Base-by-base conservation (phyloP, 2,329 filamentous ascomycete genomes). In the Ophiostoma pallidulum region DNA sequence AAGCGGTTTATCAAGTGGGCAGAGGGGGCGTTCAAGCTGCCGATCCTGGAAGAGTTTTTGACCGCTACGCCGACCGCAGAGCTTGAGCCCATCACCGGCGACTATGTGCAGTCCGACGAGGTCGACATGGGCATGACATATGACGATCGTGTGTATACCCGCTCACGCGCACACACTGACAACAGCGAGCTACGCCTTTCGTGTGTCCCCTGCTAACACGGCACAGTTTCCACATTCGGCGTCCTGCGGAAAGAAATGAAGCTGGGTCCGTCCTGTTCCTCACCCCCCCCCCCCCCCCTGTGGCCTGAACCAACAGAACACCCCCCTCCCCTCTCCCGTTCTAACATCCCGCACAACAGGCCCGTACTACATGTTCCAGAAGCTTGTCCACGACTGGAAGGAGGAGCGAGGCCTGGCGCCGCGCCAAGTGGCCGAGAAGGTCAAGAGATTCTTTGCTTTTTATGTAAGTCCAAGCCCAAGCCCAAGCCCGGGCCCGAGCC, bases 1-100 rank as follows among this genome's bases (percentile, higher is more conserved):
- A 86, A 84, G 61, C 65, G 73, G 9, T 88, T 90, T 64, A 84
- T 88, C 50, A 66, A 65, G n/a, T 88, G 77, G 72, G 75, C 80
- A 3, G 62, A 69, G 45, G 65, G 60, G 16, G 65, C 72, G 31
- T 87, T 84, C 57, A 62, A 73, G 5, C 63, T 90, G 1, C 80
- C 81, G 0, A 76, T 84, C 45, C 72, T 88, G 2, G 62, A 77
- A 9, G 71, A 77, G 9, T 90, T 89, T 65, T 62, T 89, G 33
- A 68, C 70, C 12, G 82, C 80, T 0, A 66, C 69, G 0, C 79
- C 79, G 4, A 81, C 78, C 0, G 78, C 79, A 4, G 80, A 82
- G 58, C 67, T 77, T 1, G 64, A 84, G 56, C 84, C 84, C 8
- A 77, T 85, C 40, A 82, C 80, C 0, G 70, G 73, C 2, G 69